Percentiles rank a stretch among this genome's conserved stretches.
Conservation (phyloP, 78 protist species). For the Capsaspora owczarzaki region DNA sequence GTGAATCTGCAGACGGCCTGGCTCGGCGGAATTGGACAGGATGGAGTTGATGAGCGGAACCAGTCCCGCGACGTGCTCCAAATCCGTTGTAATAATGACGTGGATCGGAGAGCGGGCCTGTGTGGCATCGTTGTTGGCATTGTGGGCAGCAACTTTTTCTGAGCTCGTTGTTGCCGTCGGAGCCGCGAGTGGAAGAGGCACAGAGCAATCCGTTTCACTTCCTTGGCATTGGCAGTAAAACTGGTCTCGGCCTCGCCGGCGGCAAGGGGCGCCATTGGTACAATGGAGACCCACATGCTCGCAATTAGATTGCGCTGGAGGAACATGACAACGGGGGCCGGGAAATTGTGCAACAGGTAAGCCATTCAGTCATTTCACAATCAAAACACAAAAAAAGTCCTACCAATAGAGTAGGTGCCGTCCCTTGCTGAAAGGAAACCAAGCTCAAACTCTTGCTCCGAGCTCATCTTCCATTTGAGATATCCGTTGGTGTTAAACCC, state of each 20-base stretch:
- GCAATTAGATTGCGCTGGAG: too few species aligned
- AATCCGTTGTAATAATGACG: not conserved
- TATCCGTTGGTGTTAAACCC: not conserved
- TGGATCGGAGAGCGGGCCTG: not conserved
- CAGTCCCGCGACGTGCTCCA: not conserved
- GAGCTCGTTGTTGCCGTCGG: not conserved
- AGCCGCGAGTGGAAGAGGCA: not conserved
- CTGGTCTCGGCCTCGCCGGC: too few species aligned
- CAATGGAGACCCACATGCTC: too few species aligned
- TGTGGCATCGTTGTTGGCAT: not conserved
- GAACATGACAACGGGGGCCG: too few species aligned
- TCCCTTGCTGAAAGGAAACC: not conserved
- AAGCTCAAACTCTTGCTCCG: not conserved
- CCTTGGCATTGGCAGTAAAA: not conserved
- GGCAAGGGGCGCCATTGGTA: too few species aligned
- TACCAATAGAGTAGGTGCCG: not conserved
- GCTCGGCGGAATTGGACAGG: not conserved
- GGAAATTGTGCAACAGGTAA: not conserved
- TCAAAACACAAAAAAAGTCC: not conserved
- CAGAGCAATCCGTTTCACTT: not conserved
- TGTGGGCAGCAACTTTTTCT: not conserved
- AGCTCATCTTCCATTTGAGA: not conserved
- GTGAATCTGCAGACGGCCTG: not conserved
- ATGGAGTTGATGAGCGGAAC: not conserved
- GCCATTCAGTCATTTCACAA: not conserved